Percentiles rank a stretch among this genome's conserved stretches.
Conservation (phyloP, 2,329 filamentous ascomycete genomes). For the Dryadomyces quercus-mongolicae region DNA sequence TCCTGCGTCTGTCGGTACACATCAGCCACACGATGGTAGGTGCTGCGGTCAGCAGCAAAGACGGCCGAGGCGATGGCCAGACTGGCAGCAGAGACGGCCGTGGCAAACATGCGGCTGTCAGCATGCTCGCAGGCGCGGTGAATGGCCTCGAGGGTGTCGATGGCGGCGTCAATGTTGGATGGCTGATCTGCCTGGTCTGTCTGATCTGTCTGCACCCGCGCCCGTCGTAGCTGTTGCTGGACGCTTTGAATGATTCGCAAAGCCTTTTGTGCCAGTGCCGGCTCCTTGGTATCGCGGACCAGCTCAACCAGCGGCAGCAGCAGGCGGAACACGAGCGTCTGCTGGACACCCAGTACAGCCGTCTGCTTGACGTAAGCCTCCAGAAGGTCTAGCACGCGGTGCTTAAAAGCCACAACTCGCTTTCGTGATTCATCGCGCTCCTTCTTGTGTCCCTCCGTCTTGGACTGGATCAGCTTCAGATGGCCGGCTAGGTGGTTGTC, state of each 20-base stretch:
- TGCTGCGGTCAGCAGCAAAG: slow-evolving; percentile 38
- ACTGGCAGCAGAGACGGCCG: slow-evolving; percentile 62
- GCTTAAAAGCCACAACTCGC: slow-evolving; percentile 88
- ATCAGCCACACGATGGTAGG: slow-evolving; percentile 42
- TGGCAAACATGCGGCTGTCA: slow-evolving; percentile 50
- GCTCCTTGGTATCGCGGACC: slow-evolving; percentile 63
- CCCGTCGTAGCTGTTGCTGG: slow-evolving; percentile 54
- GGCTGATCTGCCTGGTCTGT: slow-evolving; percentile 21
- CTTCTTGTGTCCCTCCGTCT: slow-evolving; percentile 61
- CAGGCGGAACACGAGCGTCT: slow-evolving; percentile 49
- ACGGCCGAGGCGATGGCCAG: slow-evolving; percentile 54
- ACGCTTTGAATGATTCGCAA: slow-evolving; percentile 61
- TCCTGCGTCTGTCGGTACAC: slow-evolving; percentile 54
- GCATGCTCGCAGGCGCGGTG: slow-evolving; percentile 50
- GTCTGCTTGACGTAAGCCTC: slow-evolving; percentile 67
- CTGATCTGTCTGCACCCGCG: slow-evolving; percentile 24
- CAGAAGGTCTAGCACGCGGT: slow-evolving; percentile 78
- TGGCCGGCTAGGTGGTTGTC: slow-evolving; percentile 76
- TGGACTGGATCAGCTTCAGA: slow-evolving; percentile 60
- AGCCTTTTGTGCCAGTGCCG: slow-evolving; percentile 63
- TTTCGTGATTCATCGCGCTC: slow-evolving; percentile 80
- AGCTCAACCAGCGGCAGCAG: slow-evolving; percentile 67
- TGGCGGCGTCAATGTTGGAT: slow-evolving; percentile 26
- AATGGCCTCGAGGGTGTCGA: slow-evolving; percentile 50
- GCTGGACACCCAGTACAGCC: neutral